phyloP scores from a whole-genome alignment of 352 stramenopile species.

The Globisporangium takayamanum region DNA sequence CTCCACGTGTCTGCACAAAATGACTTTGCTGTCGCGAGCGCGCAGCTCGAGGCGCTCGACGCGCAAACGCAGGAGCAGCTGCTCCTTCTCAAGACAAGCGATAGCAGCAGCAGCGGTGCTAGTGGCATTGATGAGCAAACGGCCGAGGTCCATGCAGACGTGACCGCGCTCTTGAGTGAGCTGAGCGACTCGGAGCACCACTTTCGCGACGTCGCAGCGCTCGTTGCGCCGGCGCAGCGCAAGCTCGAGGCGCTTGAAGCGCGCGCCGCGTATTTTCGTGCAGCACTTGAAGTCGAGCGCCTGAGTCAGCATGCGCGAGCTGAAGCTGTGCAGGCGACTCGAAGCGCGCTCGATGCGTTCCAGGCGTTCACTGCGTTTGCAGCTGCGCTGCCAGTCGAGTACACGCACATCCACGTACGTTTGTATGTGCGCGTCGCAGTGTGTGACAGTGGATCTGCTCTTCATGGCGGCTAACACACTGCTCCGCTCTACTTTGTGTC shows the following conservation, averaged over 20 bases:
- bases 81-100: background rate
- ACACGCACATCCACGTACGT: conserved; percentile 39
- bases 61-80: conserved; percentile 3
- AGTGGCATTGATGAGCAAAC: background rate
- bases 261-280: conserved; percentile 37
- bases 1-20: conserved; percentile 10
- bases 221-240: conserved; percentile 25
- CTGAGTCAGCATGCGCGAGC: conserved; percentile 35
- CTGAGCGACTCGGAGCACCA: conserved; percentile 30
- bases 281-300: conserved; percentile 46
- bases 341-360: conserved; percentile 39
- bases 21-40: conserved; percentile 12
- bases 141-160: background rate
- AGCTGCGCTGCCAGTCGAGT: conserved; percentile 32
- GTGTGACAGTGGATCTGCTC: background rate
- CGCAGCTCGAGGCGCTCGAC: conserved; percentile 8
- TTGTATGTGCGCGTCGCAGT: conserved; percentile 1
- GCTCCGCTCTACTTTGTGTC: background rate
- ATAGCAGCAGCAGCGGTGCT: background rate
- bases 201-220: conserved; percentile 35
- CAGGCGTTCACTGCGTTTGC: conserved; percentile 28
- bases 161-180: conserved; percentile 14
- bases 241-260: conserved; percentile 31
- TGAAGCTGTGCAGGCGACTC: conserved; percentile 32
- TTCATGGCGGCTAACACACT: background rate